These are phyloP conservation scores for Ophidiomyces ophidiicola DNA, from an alignment of 2,329 filamentous ascomycete genomes.

Conservation along the genomic window DNA sequence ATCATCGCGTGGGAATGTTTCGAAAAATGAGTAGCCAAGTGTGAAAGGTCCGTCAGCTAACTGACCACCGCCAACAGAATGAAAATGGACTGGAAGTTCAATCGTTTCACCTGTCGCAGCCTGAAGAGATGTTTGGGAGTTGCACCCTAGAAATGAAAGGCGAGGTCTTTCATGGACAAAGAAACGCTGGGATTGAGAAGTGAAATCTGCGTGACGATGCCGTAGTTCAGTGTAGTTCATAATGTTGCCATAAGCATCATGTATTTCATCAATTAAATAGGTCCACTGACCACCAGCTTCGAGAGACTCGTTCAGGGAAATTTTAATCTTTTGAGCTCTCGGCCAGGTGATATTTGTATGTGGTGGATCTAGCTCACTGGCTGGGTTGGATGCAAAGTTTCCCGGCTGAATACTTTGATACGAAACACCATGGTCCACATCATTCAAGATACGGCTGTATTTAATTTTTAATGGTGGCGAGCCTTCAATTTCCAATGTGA, in stretches of 20 bases:
- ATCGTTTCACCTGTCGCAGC: slow-evolving; percentile 62
- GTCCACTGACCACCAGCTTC: slow-evolving; percentile 67
- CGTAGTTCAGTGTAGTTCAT: slow-evolving; percentile 57
- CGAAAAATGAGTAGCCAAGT: slow-evolving; percentile 71
- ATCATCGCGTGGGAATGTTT: slow-evolving; percentile 60
- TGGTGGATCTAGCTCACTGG: slow-evolving; percentile 46
- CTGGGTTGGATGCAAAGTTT: slow-evolving; percentile 63
- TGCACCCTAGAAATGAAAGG: slow-evolving; percentile 60
- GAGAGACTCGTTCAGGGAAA: slow-evolving; percentile 85
- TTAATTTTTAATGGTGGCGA: slow-evolving; percentile 85
- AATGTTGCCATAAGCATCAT: slow-evolving; percentile 78
- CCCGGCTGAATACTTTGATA: slow-evolving; percentile 92
- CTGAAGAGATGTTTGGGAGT: slow-evolving; percentile 66
- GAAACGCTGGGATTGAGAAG: slow-evolving; percentile 62
- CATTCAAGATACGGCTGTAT: slow-evolving; percentile 80
- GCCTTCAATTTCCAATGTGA: slow-evolving; percentile 71
- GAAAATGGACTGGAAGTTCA: slow-evolving; percentile 59
- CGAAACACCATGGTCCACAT: slow-evolving; percentile 68
- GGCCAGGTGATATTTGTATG: slow-evolving; percentile 59
- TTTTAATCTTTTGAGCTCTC: slow-evolving; percentile 57
- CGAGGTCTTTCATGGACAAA: slow-evolving; percentile 76
- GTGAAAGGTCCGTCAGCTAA: slow-evolving; percentile 54
- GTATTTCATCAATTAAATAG: slow-evolving; percentile 83
- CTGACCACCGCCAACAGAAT: slow-evolving; percentile 46
- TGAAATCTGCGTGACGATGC: slow-evolving; percentile 51